Conservation (phyloP, 768 basidiomycete species). For the Russula vinacea region DNA sequence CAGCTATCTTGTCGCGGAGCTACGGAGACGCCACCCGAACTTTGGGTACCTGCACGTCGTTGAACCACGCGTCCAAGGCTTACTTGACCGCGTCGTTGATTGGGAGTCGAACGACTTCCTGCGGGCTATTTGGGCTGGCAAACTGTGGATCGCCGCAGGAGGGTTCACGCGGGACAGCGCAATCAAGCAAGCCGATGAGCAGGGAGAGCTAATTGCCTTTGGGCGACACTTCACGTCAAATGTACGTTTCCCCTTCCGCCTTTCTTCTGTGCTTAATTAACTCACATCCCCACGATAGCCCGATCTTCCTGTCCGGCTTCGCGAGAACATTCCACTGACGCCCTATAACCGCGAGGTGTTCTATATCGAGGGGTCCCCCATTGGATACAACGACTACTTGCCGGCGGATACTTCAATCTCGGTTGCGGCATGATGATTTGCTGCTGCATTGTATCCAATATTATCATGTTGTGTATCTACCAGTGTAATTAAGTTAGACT, state of each 20-base stretch:
- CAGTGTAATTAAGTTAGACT: too few relatives aligned
- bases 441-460: neutral
- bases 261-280: neutral
- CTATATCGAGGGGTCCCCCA: neutral
- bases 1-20: constrained; percentile 44
- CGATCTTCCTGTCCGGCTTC: constrained; percentile 35
- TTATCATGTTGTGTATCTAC: too few relatives aligned
- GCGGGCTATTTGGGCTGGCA: constrained; percentile 45
- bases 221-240: constrained; percentile 38
- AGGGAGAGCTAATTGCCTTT: constrained; percentile 39
- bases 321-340: constrained; percentile 34
- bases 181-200: constrained; percentile 38
- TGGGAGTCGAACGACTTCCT: constrained; percentile 44
- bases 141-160: constrained; percentile 44
- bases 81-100: neutral
- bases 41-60: constrained; percentile 43
- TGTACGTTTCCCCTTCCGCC: constrained; percentile 29
- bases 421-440: neutral
- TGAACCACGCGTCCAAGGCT: constrained; percentile 33
- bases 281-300: constrained; percentile 32
- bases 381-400: neutral
- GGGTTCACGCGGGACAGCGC: constrained; percentile 45
- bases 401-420: neutral
- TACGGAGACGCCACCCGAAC: constrained; percentile 42
- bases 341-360: constrained; percentile 32